Evolutionary conservation across 2,329 filamentous ascomycete species (phyloP).

Genomic region (Domatiomyces catenatus): DNA sequence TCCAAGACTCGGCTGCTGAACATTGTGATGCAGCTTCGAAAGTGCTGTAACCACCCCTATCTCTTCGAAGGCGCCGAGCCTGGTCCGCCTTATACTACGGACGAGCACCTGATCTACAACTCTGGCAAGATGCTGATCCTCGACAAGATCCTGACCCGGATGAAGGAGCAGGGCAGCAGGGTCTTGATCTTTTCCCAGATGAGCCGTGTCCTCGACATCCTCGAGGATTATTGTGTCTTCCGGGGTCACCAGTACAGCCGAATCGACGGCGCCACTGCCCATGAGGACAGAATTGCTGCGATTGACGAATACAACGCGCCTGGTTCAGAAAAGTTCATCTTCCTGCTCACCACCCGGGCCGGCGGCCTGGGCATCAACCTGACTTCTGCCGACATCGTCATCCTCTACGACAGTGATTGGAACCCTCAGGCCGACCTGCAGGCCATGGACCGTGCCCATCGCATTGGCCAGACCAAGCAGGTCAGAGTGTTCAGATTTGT

Average conservation of each 20-base stretch:
- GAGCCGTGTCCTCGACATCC: slow-evolving; percentile 89
- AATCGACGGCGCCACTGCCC: slow-evolving; percentile 90
- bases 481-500: slow-evolving; percentile 94
- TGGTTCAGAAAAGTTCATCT: slow-evolving; percentile 89
- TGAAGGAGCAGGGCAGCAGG: slow-evolving; percentile 74
- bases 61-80: slow-evolving; percentile 95
- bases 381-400: slow-evolving; percentile 85
- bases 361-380: slow-evolving; percentile 95
- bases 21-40: slow-evolving; percentile 98
- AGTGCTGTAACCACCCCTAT: slow-evolving; percentile 98
- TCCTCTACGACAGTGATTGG: slow-evolving; percentile 97
- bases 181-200: slow-evolving; percentile 99
- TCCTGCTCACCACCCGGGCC: slow-evolving; percentile 85
- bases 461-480: slow-evolving; percentile 97
- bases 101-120: slow-evolving; percentile 87
- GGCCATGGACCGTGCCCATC: slow-evolving; percentile 96
- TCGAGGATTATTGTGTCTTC: slow-evolving; percentile 97
- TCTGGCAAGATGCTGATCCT: slow-evolving; percentile 95
- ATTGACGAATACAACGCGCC: slow-evolving; percentile 98
- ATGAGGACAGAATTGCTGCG: slow-evolving; percentile 91
- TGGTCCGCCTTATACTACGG: slow-evolving; percentile 92
- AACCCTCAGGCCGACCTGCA: slow-evolving; percentile 96
- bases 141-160: slow-evolving; percentile 72
- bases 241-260: slow-evolving; percentile 89
- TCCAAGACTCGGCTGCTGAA: slow-evolving; percentile 94